phyloP scores from a whole-genome alignment of 2,329 filamentous ascomycete genomes.

The Anthostomella pinea region DNA sequence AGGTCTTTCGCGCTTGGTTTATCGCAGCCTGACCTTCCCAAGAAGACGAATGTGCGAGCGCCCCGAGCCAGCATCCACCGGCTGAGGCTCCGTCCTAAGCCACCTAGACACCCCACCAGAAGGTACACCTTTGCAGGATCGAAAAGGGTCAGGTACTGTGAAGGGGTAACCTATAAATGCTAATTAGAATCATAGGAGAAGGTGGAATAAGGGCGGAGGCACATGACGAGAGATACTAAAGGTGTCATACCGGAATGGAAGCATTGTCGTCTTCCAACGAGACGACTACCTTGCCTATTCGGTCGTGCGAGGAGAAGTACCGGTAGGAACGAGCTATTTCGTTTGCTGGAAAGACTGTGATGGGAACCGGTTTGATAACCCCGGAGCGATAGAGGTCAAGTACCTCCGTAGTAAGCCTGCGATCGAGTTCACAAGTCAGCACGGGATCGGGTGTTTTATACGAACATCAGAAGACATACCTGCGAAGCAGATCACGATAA shows the following conservation, averaged over 20 bases:
- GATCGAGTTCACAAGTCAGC: neutral
- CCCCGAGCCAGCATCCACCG: constrained; percentile 32
- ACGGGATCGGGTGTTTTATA: neutral
- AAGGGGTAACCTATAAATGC: constrained; percentile 3
- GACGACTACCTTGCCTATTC: constrained; percentile 21
- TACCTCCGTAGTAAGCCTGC: constrained; percentile 7
- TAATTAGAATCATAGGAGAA: neutral
- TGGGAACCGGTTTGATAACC: constrained; percentile 7
- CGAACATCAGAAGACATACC: constrained; percentile 1
- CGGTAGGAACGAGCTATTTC: constrained; percentile 14
- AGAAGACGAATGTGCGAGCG: constrained; percentile 30
- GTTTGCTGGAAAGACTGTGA: constrained; percentile 9
- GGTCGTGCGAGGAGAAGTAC: constrained; percentile 15
- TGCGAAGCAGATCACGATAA: constrained; percentile 1
- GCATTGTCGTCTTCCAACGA: constrained; percentile 15
- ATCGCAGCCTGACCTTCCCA: constrained; percentile 29
- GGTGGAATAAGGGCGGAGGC: neutral
- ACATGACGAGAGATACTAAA: too few relatives aligned
- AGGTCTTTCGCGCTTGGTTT: constrained; percentile 21
- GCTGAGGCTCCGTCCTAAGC: constrained; percentile 32
- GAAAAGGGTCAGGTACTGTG: constrained; percentile 10
- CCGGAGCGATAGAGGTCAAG: constrained; percentile 14
- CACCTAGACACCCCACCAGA: constrained; percentile 27
- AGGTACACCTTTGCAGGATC: constrained; percentile 17
- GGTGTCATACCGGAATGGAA: constrained; percentile 10